phyloP scores from a whole-genome alignment of 2,329 filamentous ascomycete species.

The Monilinia aucupariae region DNA sequence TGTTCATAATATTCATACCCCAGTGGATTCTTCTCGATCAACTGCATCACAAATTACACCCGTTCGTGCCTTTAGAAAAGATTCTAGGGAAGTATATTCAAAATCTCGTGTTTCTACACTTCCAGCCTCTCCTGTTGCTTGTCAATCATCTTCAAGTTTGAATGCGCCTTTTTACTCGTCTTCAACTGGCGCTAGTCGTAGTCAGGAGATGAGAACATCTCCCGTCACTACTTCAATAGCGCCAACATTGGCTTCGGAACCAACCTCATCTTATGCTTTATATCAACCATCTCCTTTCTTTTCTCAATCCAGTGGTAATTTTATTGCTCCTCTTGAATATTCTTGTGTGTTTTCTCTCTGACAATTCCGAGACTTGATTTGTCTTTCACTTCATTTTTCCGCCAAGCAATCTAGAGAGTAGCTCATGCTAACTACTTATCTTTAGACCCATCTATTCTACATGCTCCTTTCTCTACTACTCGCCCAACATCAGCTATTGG shows the following conservation, averaged over 20 bases:
- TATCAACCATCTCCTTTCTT: constrained; percentile 43
- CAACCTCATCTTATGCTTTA: constrained; percentile 22
- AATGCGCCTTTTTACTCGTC: constrained; percentile 25
- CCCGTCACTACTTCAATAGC: constrained; percentile 18
- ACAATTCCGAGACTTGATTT: constrained; percentile 29
- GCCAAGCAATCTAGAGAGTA: constrained; percentile 10
- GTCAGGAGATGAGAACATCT: constrained; percentile 27
- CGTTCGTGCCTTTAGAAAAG: constrained; percentile 23
- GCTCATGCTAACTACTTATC: constrained; percentile 25
- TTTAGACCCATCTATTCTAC: constrained; percentile 35
- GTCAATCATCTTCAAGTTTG: constrained; percentile 29
- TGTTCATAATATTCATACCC: constrained; percentile 28
- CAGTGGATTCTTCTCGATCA: constrained; percentile 24
- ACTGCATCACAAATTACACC: constrained; percentile 32
- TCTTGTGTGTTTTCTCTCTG: constrained; percentile 48
- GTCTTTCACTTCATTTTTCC: not conserved
- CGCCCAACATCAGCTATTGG: constrained; percentile 28
- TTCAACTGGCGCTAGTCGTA: constrained; percentile 24
- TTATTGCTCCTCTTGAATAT: constrained; percentile 46
- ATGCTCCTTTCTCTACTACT: constrained; percentile 27
- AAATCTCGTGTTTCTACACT: constrained; percentile 36
- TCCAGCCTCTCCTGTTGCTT: constrained; percentile 33
- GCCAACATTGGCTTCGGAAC: constrained; percentile 22
- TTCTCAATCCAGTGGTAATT: constrained; percentile 49
- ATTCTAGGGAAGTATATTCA: constrained; percentile 30